These are phyloP conservation scores for Flaveria ramosissima DNA, from an alignment of 129 eudicot species.

Conservation along the genomic window DNA sequence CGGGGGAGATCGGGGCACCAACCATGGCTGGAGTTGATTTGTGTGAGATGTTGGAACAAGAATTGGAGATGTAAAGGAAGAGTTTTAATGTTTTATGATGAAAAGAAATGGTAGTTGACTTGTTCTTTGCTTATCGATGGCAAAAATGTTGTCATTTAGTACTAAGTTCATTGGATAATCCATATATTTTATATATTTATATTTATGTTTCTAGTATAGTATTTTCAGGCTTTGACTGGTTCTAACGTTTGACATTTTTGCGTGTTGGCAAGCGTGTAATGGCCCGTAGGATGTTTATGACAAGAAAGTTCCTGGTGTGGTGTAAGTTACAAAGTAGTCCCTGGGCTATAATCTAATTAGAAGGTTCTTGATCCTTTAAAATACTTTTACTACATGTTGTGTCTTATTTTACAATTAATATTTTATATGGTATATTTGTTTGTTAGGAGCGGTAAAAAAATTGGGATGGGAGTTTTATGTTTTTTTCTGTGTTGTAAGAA, in stretches of 20 bases:
- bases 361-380: not conserved
- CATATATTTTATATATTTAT: too few relatives aligned
- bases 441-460: too few relatives aligned
- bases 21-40: constrained; percentile 30
- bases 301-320: not conserved
- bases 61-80: not conserved
- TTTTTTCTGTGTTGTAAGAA: too few relatives aligned
- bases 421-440: too few relatives aligned
- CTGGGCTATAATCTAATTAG: not conserved
- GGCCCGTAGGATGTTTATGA: not conserved
- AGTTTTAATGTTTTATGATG: not conserved
- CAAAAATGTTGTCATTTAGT: too few relatives aligned
- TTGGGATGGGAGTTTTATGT: too few relatives aligned
- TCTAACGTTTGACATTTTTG: constrained; percentile 34
- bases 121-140: too few relatives aligned
- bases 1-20: constrained; percentile 37
- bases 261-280: constrained; percentile 9
- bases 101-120: constrained; percentile 28
- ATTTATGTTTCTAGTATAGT: not conserved
- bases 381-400: not conserved
- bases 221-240: constrained; percentile 30
- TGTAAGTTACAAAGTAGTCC: constrained; percentile 17
- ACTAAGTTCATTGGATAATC: too few relatives aligned
- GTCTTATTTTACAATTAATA: too few relatives aligned
- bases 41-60: constrained; percentile 6